These are phyloP conservation scores for Apiospora malaysiana DNA, from an alignment of 2,329 filamentous ascomycete genomes.

Conservation along the genomic window DNA sequence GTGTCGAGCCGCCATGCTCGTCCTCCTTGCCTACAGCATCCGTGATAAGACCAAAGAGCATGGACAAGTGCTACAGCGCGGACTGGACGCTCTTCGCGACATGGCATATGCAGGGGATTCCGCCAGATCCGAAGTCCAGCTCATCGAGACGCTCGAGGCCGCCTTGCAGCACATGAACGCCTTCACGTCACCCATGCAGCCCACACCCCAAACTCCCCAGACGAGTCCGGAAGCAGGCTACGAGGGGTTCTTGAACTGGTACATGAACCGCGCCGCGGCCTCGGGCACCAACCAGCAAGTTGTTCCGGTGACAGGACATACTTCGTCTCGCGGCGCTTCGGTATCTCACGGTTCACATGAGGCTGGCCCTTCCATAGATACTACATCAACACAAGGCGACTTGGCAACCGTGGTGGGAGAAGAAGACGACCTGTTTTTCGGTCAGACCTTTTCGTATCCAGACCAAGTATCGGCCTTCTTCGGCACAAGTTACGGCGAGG, in stretches of 20 bases:
- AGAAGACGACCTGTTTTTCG: constrained; percentile 11
- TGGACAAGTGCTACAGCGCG: background rate
- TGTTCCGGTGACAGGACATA: background rate
- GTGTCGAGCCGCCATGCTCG: constrained; percentile 58
- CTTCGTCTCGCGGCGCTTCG: background rate
- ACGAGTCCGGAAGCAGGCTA: background rate
- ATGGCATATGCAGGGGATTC: constrained; percentile 19
- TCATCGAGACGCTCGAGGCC: constrained; percentile 18
- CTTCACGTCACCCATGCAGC: background rate
- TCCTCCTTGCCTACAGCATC: constrained; percentile 31
- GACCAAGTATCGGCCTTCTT: constrained; percentile 20
- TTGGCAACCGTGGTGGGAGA: background rate
- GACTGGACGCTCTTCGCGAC: background rate
- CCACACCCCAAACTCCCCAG: background rate
- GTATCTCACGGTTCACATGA: too few relatives aligned
- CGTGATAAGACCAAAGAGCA: background rate
- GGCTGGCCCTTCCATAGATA: too few relatives aligned
- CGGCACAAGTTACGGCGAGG: constrained; percentile 19
- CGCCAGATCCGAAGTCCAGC: constrained; percentile 6
- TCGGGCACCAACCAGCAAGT: background rate
- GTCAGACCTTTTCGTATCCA: constrained; percentile 3
- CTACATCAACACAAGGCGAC: background rate
- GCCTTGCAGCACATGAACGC: constrained; percentile 20
- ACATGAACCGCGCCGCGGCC: background rate
- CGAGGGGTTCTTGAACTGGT: constrained; percentile 17